Base-by-base conservation (phyloP, 2,329 filamentous ascomycete genomes). In the Talaromyces sp. region DNA sequence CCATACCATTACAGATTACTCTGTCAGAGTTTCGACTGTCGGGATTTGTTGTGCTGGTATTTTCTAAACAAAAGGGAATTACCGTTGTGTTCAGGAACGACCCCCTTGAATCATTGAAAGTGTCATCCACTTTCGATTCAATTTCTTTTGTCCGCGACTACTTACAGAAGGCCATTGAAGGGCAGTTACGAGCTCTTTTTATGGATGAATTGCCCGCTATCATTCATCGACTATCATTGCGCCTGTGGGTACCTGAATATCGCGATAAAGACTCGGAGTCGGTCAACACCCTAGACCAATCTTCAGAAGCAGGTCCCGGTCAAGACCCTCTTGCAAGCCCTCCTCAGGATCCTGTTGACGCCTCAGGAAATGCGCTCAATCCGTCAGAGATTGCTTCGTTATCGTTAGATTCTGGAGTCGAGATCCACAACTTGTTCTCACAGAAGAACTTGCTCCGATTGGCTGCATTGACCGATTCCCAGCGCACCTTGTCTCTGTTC, bases 121-220 rank as follows among this genome's bases (percentile, higher is more conserved):
- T 99, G 70, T 98, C 94, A 0, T 98, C 94, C 70, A 99, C 95
- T 52, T 99, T 99, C 78, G 95, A 99, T 81, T 97, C 94, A 13
- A 99, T 99, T 73, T 94, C 95, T 52, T 99, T 99, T 74, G 95
- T 99, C 68, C 90, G 95, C 70, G 93, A 99, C 78, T 98, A 98
- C 77, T 82, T 99, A 64, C 95, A 99, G 75, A 90, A 92, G 76
- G 96, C 94, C 67, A 99, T 99, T 72, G 95, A 99, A 79, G 90
- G 87, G 60, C 95, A 98, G 78, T 81, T 99, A 67, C 89, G 95
- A 35, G 92, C 93, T 63, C 76, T 99, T 69, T 96, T 99, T 84
- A 98, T 98, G 93, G 94, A 99, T 69, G 95, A 99, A 76, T 81
- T 99, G 27, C 95, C 95, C 0, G 93, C 94, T 58, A 98, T 98